These are phyloP conservation scores for Skeletonema costatum DNA, from an alignment of 108 stramenopile species.

Conservation along the genomic window DNA sequence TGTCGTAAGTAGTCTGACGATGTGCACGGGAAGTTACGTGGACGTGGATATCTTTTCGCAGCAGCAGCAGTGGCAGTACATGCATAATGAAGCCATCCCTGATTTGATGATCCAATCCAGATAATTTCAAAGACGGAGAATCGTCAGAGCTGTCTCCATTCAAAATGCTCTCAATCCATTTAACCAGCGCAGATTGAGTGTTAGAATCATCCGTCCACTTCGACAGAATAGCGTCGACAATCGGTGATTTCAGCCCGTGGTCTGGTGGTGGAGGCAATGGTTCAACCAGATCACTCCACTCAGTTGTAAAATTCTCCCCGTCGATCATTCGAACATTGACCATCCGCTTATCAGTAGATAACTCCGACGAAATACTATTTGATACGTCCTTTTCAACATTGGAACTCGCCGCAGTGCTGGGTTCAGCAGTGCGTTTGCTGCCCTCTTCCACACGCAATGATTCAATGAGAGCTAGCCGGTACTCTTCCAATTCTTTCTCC, in stretches of 20 bases:
- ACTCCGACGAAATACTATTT: constrained; percentile 25
- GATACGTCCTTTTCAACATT: constrained; percentile 17
- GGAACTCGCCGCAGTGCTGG: constrained; percentile 2
- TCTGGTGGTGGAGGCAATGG: constrained; percentile 86
- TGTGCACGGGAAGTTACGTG: constrained; percentile 75
- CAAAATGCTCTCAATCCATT: constrained; percentile 78
- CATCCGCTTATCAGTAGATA: constrained; percentile 48
- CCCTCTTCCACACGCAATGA: constrained; percentile 9
- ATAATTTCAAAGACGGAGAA: constrained; percentile 74
- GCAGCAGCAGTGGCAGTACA: constrained; percentile 73
- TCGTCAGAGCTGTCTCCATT: constrained; percentile 52
- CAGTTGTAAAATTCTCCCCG: constrained; percentile 82
- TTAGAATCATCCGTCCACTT: constrained; percentile 70
- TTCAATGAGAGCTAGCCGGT: constrained; percentile 31
- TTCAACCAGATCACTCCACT: constrained; percentile 69
- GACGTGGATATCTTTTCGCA: constrained; percentile 77
- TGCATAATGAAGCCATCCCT: constrained; percentile 87
- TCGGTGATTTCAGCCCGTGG: constrained; percentile 79
- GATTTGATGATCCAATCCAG: constrained; percentile 77
- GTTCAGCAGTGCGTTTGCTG: not conserved
- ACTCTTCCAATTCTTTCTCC: constrained; percentile 47
- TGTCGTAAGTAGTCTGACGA: constrained; percentile 75
- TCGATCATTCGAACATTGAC: constrained; percentile 82
- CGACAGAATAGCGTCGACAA: constrained; percentile 67
- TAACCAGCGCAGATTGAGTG: constrained; percentile 64